phyloP scores from a whole-genome alignment of 495 filamentous ascomycete genomes.

The Penicillium robsamsonii region DNA sequence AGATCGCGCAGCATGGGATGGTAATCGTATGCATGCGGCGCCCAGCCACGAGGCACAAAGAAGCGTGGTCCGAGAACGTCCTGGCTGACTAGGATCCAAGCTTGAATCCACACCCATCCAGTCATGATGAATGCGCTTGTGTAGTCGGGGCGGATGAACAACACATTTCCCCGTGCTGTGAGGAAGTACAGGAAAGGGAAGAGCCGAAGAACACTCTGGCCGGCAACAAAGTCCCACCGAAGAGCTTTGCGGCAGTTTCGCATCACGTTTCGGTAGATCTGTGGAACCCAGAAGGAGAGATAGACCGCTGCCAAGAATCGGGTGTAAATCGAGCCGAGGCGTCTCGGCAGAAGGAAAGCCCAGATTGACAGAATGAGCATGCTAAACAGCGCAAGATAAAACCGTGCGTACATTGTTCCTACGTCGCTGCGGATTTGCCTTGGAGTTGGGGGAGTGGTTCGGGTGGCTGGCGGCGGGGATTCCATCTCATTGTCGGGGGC shows the following conservation, averaged over 20 bases:
- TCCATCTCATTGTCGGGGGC: constrained; percentile 43
- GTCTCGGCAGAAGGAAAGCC: constrained; percentile 69
- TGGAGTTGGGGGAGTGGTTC: constrained; percentile 29
- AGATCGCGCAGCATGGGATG: constrained; percentile 82
- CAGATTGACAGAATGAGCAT: constrained; percentile 74
- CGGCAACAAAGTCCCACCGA: constrained; percentile 82
- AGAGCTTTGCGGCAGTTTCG: constrained; percentile 89
- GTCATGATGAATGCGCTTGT: constrained; percentile 59
- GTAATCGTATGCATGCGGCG: constrained; percentile 87
- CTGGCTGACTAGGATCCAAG: constrained; percentile 72
- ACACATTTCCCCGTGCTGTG: constrained; percentile 66
- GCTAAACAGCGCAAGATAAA: constrained; percentile 67
- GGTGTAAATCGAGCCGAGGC: constrained; percentile 67
- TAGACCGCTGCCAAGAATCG: constrained; percentile 67
- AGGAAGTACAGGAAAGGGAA: constrained; percentile 82
- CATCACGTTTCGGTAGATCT: constrained; percentile 85
- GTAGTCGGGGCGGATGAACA: constrained; percentile 71
- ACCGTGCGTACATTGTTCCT: constrained; percentile 74
- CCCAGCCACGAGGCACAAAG: constrained; percentile 67
- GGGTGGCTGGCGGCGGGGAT: constrained; percentile 26
- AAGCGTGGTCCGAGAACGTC: constrained; percentile 84
- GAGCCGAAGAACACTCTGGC: constrained; percentile 73
- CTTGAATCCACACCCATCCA: constrained; percentile 92
- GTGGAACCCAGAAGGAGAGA: constrained; percentile 87
- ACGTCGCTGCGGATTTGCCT: constrained; percentile 55